Base-by-base conservation (phyloP, 768 basidiomycete species). In the Leccinum barrowsii region DNA sequence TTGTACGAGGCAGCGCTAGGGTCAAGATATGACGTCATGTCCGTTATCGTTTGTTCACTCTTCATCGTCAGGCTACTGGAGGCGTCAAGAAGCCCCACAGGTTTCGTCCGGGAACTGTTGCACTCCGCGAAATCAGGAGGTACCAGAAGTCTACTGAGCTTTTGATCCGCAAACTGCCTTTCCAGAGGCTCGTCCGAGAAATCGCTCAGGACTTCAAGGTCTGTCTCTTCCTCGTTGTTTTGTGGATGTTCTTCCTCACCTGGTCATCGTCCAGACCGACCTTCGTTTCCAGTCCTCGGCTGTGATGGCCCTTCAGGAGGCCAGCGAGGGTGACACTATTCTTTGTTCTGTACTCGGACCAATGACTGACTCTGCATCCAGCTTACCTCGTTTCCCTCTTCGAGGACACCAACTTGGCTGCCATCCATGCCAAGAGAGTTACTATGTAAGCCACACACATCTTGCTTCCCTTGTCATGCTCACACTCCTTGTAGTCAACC, bases 71-170 rank as follows among this genome's bases (percentile, higher is more conserved):
- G 59, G 75, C 80, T 56, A 85, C 92, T 63, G 92, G 93, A 77
- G 94, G 93, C 82, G 92, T 95, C 61, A 95, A 95, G 88, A 94
- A 94, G 82, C 92, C 93, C 59, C 92, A 94, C 83, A 82, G 92
- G 59, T 94, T 92, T 83, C 79, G 87, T 70, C 87, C 87, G 10
- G 87, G 93, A 76, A 95, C 93, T 52, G 93, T 95, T 73, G 93
- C 93, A 58, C 88, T 95, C 69, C 90, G 92, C 78, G 92, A 94
- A 82, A 94, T 94, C 70, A 79, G 92, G 72, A 83, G 90, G 60
- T 94, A 94, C 78, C 91, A 94, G 75, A 94, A 92, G 78, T 91
- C 91, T 34, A 94, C 92, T 44, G 92, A 94, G 79, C 84, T 94
- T 56, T 81, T 95, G 64, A 94, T 95, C 70, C 85, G 92, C 74